Conservation (phyloP, 352 stramenopile species). For the Globisporangium recalcitrans region DNA sequence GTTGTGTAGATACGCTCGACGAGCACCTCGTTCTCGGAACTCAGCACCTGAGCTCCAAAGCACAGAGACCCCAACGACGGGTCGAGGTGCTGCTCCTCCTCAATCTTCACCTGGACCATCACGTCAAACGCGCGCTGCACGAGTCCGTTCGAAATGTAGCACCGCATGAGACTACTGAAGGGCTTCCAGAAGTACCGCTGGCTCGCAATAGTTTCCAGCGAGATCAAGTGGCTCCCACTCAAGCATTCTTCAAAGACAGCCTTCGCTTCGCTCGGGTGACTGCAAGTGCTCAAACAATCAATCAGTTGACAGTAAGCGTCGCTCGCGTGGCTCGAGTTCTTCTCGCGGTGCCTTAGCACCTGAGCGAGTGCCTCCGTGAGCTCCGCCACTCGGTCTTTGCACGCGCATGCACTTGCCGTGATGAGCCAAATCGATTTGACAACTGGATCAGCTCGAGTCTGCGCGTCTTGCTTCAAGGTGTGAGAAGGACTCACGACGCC, state of each 20-base stretch:
- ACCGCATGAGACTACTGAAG: conserved; percentile 36
- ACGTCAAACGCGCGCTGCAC: conserved; percentile 44
- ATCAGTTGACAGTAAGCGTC: conserved; percentile 38
- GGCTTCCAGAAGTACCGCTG: conserved; percentile 31
- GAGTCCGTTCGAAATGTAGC: conserved; percentile 36
- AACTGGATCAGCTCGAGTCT: conserved; percentile 14
- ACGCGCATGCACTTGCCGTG: conserved; percentile 27
- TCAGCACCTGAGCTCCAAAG: conserved; percentile 34
- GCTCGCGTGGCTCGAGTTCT: conserved; percentile 21
- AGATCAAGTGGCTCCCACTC: conserved; percentile 21
- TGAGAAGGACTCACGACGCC: not conserved
- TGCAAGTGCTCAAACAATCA: conserved; percentile 26
- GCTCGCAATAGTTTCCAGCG: conserved; percentile 25
- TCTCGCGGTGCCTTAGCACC: conserved; percentile 15
- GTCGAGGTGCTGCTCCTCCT: conserved; percentile 38
- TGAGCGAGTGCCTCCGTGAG: conserved; percentile 25
- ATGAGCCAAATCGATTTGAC: conserved; percentile 36
- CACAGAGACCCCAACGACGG: conserved; percentile 22
- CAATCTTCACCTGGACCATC: conserved; percentile 34
- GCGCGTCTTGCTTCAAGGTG: not conserved
- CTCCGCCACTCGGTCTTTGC: conserved; percentile 17
- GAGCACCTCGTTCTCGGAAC: conserved; percentile 26
- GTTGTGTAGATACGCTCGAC: conserved; percentile 40
- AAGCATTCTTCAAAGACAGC: conserved; percentile 48
- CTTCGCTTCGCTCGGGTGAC: conserved; percentile 38